A percentile compares a stretch with the other conserved stretches of the same genome.
These are phyloP conservation scores for Globisporangium apiculatum DNA, from an alignment of 352 stramenopile genomes.

Conservation along the genomic window DNA sequence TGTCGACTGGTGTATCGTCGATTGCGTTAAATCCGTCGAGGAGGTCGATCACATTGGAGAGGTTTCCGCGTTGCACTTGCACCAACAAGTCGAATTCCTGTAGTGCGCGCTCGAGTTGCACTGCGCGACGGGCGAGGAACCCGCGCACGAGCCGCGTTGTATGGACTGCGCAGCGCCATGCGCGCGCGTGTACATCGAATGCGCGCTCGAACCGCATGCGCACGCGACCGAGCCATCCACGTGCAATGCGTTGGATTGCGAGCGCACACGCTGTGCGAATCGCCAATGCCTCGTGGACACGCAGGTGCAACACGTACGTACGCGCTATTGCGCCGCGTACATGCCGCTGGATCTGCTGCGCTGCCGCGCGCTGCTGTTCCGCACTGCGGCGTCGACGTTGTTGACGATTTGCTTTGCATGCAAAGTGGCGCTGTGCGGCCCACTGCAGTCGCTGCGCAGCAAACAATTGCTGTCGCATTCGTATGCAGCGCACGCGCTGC, in stretches of 20 bases:
- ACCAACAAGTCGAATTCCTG: constrained; percentile 43
- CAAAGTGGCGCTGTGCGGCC: constrained; percentile 21
- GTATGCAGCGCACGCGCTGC: constrained; percentile 29
- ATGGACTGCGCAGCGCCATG: constrained; percentile 29
- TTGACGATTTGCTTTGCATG: constrained; percentile 21
- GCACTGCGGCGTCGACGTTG: neutral
- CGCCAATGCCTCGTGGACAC: constrained; percentile 23
- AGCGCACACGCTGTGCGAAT: constrained; percentile 41
- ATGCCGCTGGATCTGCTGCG: constrained; percentile 30
- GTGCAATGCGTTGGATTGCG: constrained; percentile 39
- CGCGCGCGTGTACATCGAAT: constrained; percentile 19
- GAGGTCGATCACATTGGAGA: constrained; percentile 49
- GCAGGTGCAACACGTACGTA: constrained; percentile 20
- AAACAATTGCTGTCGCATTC: constrained; percentile 17
- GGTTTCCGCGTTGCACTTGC: constrained; percentile 39
- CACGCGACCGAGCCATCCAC: constrained; percentile 37
- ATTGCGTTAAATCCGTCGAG: constrained; percentile 45
- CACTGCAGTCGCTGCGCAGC: constrained; percentile 39
- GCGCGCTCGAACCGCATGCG: constrained; percentile 22
- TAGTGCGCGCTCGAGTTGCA: constrained; percentile 12
- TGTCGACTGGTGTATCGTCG: constrained; percentile 29
- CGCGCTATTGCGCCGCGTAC: constrained; percentile 29
- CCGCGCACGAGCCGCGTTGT: constrained; percentile 45
- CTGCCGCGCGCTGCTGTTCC: constrained; percentile 18
- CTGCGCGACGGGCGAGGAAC: constrained; percentile 33